A percentile compares a stretch with the other conserved stretches of the same genome.
Evolutionary conservation across 305 asterid genomes (phyloP).

Genomic region (Withania somnifera): DNA sequence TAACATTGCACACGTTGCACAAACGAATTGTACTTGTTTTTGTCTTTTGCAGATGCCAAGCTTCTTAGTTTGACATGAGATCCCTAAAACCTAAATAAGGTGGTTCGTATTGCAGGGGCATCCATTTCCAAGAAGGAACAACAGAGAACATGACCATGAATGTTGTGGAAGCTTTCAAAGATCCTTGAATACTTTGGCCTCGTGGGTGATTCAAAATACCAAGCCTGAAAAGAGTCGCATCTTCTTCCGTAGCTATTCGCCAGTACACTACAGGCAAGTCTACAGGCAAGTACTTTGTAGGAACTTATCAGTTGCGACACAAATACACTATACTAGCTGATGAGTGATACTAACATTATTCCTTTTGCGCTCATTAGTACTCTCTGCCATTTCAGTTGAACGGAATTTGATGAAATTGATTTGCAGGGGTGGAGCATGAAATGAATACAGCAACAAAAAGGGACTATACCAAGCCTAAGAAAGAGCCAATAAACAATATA

Average conservation of each 20-base stretch:
- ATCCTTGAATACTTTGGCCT: conserved; percentile 46
- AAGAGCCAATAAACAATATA: conserved; percentile 38
- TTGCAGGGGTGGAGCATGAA: conserved; percentile 66
- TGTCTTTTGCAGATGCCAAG: not conserved
- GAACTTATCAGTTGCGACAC: not conserved
- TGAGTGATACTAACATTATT: not conserved
- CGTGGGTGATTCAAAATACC: conserved; percentile 34
- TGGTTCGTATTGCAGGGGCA: conserved; percentile 45
- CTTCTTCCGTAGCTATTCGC: conserved; percentile 73
- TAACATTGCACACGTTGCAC: not conserved
- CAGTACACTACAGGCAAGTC: conserved; percentile 72
- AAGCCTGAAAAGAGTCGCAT: conserved; percentile 31
- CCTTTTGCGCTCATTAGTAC: not conserved
- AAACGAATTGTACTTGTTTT: not conserved
- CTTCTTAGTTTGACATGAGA: not conserved
- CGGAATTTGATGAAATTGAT: not conserved
- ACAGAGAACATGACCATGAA: conserved; percentile 65
- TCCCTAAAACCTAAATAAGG: not conserved
- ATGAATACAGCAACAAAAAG: conserved; percentile 36
- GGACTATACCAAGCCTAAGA: conserved; percentile 23
- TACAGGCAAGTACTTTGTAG: not conserved
- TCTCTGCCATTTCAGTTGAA: not conserved
- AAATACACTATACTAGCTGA: not conserved
- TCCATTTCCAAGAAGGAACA: conserved; percentile 59
- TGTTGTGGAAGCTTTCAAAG: conserved; percentile 52